Evolutionary conservation across 2,329 filamentous ascomycete genomes (phyloP).

Genomic region (Apiospora hydei): DNA sequence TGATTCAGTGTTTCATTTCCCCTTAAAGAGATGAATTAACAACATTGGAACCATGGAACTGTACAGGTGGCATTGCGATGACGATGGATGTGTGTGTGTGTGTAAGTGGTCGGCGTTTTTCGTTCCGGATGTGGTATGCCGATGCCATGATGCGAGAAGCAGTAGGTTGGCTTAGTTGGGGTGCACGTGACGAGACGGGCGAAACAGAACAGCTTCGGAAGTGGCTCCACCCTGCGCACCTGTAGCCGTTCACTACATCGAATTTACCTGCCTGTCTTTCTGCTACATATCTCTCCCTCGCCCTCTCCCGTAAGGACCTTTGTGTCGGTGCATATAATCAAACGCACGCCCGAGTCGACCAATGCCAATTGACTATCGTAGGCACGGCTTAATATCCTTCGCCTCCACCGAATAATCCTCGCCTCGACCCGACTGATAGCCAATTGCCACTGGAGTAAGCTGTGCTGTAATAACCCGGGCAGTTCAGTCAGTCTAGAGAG

Average conservation of each 20-base stretch:
- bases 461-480: conserved; percentile 11
- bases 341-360: conserved; percentile 5
- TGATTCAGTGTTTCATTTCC: neutral
- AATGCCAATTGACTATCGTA: neutral
- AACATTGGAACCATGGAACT: neutral
- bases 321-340: conserved; percentile 4
- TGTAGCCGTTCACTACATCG: conserved; percentile 13
- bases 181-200: conserved; percentile 5
- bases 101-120: neutral
- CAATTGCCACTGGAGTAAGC: conserved; percentile 23
- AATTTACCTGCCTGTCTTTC: neutral
- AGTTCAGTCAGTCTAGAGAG: conserved; percentile 19
- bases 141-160: conserved; percentile 1
- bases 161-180: conserved; percentile 5
- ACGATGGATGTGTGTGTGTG: neutral
- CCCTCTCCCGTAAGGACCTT: neutral
- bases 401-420: conserved; percentile 12
- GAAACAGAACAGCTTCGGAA: conserved; percentile 12
- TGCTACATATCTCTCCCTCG: neutral
- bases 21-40: neutral
- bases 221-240: neutral
- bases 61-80: neutral
- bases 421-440: neutral
- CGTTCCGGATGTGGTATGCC: neutral
- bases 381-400: neutral